phyloP scores from a whole-genome alignment of 2,329 filamentous ascomycete species.

The Dactylellina leptospora region DNA sequence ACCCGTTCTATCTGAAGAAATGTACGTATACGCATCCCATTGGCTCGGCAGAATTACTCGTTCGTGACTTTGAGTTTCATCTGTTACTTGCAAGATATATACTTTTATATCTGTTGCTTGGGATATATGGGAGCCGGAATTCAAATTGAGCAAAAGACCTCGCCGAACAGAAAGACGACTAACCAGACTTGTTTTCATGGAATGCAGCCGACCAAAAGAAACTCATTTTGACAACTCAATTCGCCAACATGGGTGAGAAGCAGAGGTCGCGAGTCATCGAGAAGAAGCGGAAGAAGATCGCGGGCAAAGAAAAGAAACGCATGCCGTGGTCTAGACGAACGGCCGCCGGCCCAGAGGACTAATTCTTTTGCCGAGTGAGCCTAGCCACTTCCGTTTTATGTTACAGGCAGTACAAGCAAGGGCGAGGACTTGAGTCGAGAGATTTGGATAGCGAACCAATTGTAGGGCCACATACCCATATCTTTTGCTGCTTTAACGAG shows the following conservation, averaged over 20 bases:
- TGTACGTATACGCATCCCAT: conserved; percentile 59
- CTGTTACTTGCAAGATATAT: not conserved
- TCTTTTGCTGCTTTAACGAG: conserved; percentile 42
- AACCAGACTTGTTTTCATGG: conserved; percentile 45
- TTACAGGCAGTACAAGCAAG: not conserved
- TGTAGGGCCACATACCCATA: conserved; percentile 31
- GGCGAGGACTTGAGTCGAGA: not conserved
- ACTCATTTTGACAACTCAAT: conserved; percentile 79
- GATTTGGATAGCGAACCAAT: conserved; percentile 33
- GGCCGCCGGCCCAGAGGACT: conserved; percentile 43
- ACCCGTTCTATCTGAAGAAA: conserved; percentile 91
- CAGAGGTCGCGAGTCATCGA: conserved; percentile 86
- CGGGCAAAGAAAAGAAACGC: conserved; percentile 78
- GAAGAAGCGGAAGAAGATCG: conserved; percentile 86
- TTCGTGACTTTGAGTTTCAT: conserved; percentile 2
- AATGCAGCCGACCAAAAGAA: conserved; percentile 81
- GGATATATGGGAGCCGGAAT: not conserved
- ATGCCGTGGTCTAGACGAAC: conserved; percentile 51
- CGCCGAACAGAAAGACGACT: conserved; percentile 12
- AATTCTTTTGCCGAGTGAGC: conserved; percentile 40
- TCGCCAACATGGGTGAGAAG: conserved; percentile 81
- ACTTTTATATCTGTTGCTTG: conserved; percentile 11
- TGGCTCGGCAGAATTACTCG: conserved; percentile 28
- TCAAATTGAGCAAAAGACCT: not conserved
- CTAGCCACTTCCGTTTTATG: conserved; percentile 35